phyloP scores from a whole-genome alignment of 1,284 basidiomycete genomes.

The Pyrrhoderma noxium region DNA sequence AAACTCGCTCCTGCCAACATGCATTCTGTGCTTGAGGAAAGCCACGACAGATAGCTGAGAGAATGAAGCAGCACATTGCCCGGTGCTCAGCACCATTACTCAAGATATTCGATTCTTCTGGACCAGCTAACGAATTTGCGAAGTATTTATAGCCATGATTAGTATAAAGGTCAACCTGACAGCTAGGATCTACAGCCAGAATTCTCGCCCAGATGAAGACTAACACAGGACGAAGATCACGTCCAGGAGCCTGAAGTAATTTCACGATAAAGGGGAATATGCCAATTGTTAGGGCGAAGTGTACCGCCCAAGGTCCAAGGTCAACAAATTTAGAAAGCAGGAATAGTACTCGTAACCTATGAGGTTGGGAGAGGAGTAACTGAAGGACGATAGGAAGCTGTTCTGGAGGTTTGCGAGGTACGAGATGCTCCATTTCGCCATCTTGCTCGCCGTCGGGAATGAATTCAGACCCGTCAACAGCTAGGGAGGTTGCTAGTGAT shows the following conservation, averaged over 20 bases:
- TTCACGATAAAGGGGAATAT: constrained; percentile 99
- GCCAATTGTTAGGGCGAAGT: constrained; percentile 94
- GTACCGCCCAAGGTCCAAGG: constrained; percentile 97
- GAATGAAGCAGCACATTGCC: constrained; percentile 98
- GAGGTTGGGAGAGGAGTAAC: constrained; percentile 93
- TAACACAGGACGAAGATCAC: constrained; percentile 93
- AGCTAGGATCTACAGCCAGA: constrained; percentile 88
- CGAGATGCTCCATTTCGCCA: constrained; percentile 48
- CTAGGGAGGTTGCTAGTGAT: constrained; percentile 34
- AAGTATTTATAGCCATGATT: constrained; percentile 89
- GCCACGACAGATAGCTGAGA: constrained; percentile 88
- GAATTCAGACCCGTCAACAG: constrained; percentile 7
- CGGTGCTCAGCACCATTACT: constrained; percentile 95
- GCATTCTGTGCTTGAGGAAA: constrained; percentile 83
- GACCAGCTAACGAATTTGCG: constrained; percentile 67
- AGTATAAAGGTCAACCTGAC: constrained; percentile 86
- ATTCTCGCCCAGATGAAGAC: constrained; percentile 99
- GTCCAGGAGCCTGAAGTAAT: constrained; percentile 89
- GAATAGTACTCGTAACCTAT: constrained; percentile 91
- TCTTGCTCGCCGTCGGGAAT: constrained; percentile 20
- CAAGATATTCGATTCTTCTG: constrained; percentile 51
- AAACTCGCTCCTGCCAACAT: constrained; percentile 80
- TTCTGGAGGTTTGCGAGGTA: constrained; percentile 85
- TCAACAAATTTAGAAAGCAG: constrained; percentile 98
- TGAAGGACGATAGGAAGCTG: constrained; percentile 97